Evolutionary conservation across 768 basidiomycete genomes (phyloP).

Genomic region (Dioszegia crocea): DNA sequence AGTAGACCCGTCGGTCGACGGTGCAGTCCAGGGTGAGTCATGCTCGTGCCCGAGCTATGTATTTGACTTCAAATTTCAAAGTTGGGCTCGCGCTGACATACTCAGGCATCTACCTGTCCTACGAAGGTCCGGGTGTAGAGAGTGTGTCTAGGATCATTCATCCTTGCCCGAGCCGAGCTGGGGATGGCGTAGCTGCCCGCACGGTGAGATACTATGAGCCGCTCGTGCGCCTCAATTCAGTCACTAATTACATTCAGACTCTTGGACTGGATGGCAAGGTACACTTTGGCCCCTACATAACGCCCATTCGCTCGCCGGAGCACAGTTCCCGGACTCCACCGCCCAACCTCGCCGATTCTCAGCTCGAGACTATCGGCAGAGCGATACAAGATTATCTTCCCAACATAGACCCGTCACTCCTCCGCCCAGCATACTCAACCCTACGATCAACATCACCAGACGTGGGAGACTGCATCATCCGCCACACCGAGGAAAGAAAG

Average conservation of each 20-base stretch:
- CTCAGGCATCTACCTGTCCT: slow-evolving; percentile 68
- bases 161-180: slow-evolving; percentile 68
- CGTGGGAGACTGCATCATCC: slow-evolving; percentile 70
- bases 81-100: no score
- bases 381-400: slow-evolving; percentile 56
- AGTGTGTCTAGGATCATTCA: slow-evolving; percentile 76
- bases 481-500: slow-evolving; percentile 41
- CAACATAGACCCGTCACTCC: slow-evolving; percentile 29
- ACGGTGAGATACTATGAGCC: slow-evolving; percentile 50
- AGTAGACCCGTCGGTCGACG: slow-evolving; percentile 20
- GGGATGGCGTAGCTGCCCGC: slow-evolving; percentile 87
- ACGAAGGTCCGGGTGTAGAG: slow-evolving; percentile 70
- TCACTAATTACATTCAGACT: slow-evolving; percentile 24
- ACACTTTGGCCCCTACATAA: slow-evolving; percentile 87
- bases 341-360: slow-evolving; percentile 16
- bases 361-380: slow-evolving; percentile 59
- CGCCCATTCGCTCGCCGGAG: slow-evolving; percentile 65
- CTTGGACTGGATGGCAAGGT: slow-evolving; percentile 77
- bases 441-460: slow-evolving; percentile 78
- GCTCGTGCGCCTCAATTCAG: background rate
- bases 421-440: slow-evolving; percentile 44
- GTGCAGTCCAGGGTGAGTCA: slow-evolving; percentile 41
- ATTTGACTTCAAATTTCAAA: no score
- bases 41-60: no score
- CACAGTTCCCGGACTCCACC: no score